phyloP scores from a whole-genome alignment of 2,329 filamentous ascomycete genomes.

The Chrysosphaeria jannelii region DNA sequence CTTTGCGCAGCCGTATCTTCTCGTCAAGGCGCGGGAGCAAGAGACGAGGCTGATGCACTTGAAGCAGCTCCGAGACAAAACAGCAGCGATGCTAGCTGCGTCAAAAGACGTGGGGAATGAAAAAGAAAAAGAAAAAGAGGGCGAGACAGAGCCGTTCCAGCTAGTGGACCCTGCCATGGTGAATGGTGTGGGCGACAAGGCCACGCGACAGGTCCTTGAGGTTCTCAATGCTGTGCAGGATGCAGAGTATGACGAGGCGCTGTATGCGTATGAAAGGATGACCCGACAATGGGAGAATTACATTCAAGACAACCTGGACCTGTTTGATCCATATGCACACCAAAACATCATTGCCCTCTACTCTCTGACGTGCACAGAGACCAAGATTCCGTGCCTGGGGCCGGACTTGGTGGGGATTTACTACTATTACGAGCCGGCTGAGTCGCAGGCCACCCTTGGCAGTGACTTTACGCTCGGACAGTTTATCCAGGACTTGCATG shows the following conservation, averaged over 20 bases:
- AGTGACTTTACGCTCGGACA: constrained; percentile 82
- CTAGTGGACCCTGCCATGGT: constrained; percentile 92
- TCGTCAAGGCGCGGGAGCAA: constrained; percentile 76
- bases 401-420: constrained; percentile 71
- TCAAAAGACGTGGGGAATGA: constrained; percentile 23
- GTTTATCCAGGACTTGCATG: constrained; percentile 74
- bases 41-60: constrained; percentile 61
- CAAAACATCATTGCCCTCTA: constrained; percentile 90
- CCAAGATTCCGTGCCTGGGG: constrained; percentile 75
- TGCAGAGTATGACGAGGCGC: constrained; percentile 82
- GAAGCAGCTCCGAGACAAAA: constrained; percentile 54
- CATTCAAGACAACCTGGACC: constrained; percentile 56
- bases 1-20: constrained; percentile 74
- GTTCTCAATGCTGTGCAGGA: constrained; percentile 86
- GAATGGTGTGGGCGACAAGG: constrained; percentile 48
- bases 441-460: constrained; percentile 29
- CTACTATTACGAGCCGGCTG: constrained; percentile 76
- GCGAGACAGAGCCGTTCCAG: too few species aligned
- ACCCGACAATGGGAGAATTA: constrained; percentile 93
- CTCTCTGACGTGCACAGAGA: constrained; percentile 77
- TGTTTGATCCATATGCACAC: constrained; percentile 86
- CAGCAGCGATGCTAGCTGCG: constrained; percentile 25
- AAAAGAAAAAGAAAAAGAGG: constrained; percentile 35
- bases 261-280: constrained; percentile 82
- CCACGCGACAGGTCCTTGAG: constrained; percentile 67